phyloP scores from a whole-genome alignment of 2,329 filamentous ascomycete species.

The Pseudocercospora musae region DNA sequence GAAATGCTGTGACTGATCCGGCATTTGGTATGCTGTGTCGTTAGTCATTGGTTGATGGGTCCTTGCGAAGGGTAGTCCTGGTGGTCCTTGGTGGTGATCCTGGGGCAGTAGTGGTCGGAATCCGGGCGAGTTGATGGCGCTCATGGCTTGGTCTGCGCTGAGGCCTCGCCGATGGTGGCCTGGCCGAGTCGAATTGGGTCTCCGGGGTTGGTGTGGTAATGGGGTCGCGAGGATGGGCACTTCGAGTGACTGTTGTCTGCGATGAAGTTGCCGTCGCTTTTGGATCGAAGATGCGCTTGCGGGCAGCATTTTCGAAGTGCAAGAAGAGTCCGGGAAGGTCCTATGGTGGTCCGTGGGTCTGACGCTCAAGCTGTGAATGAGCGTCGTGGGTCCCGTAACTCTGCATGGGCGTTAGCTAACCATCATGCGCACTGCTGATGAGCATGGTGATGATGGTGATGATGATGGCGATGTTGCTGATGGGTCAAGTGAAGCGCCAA shows the following conservation, averaged over 20 bases:
- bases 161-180: constrained; percentile 72
- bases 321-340: constrained; percentile 61
- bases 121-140: constrained; percentile 24
- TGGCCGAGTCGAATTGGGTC: constrained; percentile 40
- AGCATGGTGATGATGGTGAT: not conserved
- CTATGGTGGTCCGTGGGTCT: constrained; percentile 27
- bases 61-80: constrained; percentile 37
- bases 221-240: constrained; percentile 63
- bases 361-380: constrained; percentile 20
- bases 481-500: constrained; percentile 3
- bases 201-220: constrained; percentile 57
- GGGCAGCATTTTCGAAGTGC: constrained; percentile 68
- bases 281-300: constrained; percentile 67
- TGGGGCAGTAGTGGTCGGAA: constrained; percentile 56
- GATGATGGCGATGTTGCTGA: not conserved
- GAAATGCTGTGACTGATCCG: constrained; percentile 70
- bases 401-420: constrained; percentile 11
- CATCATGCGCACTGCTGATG: not conserved
- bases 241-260: constrained; percentile 85
- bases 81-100: constrained; percentile 33
- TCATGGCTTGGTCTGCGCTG: constrained; percentile 67
- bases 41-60: constrained; percentile 48
- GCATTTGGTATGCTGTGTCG: constrained; percentile 31
- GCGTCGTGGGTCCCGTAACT: constrained; percentile 30
- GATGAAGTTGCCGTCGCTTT: constrained; percentile 70